Conservation (phyloP, 805 yeast genomes). For the Candida sanyiensis region DNA sequence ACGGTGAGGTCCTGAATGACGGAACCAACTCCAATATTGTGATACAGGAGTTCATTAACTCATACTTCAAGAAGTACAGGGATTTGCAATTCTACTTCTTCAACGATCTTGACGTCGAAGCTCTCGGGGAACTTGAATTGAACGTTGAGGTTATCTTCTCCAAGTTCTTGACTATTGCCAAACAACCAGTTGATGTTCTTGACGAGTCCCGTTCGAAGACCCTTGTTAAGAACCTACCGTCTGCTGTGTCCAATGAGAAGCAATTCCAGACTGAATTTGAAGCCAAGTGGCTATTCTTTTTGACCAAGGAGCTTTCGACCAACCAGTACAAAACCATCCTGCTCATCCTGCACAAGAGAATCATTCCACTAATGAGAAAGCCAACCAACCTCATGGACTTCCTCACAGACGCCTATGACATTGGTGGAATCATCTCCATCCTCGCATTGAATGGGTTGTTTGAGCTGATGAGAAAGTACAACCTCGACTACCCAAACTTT, state of each 20-base stretch:
- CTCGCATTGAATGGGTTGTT: slow-evolving; percentile 84
- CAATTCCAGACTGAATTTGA: slow-evolving; percentile 65
- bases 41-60: slow-evolving; percentile 49
- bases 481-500: slow-evolving; percentile 89
- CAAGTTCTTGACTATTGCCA: slow-evolving; percentile 35
- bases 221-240: slow-evolving; percentile 43
- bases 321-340: slow-evolving; percentile 66
- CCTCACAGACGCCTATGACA: slow-evolving; percentile 75
- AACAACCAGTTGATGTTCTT: slow-evolving; percentile 29
- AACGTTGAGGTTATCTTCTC: slow-evolving; percentile 22
- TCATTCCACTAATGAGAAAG: slow-evolving; percentile 72
- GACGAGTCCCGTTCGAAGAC: slow-evolving; percentile 32
- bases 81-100: slow-evolving; percentile 78
- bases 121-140: slow-evolving; percentile 9
- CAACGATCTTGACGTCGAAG: slow-evolving; percentile 36
- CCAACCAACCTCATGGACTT: slow-evolving; percentile 91
- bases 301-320: slow-evolving; percentile 41
- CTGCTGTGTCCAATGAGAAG: slow-evolving; percentile 32
- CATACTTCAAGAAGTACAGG: slow-evolving; percentile 52
- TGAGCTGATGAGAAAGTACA: slow-evolving; percentile 72
- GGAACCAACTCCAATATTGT: slow-evolving; percentile 44
- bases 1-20: slow-evolving; percentile 39
- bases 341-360: slow-evolving; percentile 70
- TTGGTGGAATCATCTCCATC: slow-evolving; percentile 58
- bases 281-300: slow-evolving; percentile 53